Evolutionary conservation across 2,329 filamentous ascomycete species (phyloP), one percentile per base, ranked within the genome.

Genomic region (Cercospora sp.): DNA sequence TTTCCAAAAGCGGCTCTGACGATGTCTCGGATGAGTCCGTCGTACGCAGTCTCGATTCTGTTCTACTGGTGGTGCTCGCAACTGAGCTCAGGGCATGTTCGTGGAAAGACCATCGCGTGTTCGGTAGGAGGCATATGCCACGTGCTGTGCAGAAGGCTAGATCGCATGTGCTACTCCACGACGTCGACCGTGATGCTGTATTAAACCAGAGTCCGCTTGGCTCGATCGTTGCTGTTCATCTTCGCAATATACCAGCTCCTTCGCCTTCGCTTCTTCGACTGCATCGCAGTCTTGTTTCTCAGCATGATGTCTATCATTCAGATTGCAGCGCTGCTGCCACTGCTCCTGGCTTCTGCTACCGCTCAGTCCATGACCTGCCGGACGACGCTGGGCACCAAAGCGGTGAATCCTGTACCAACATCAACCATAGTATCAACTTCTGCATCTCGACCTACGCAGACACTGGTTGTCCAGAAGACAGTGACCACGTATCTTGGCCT

Each of bases 401-500:
- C 58, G 16, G 18, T 60, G 58, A 20, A 18, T n/a, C 28, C 18
- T 18, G 18, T 60, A 16, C 58, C 58, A 18, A 60, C 58, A 3
- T 31, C 58, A 12, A 60, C 58, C 3, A 36, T 60, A 18, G 36
- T 33, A 36, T 60, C 58, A 36, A 60, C 58, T 9, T 13, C 18
- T 23, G 13, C 31, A 20, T 36, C 31, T 30, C 58, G 58, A 20
- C 58, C 58, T 10, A 60, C 58, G 36, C 58, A 60, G 12, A 36
- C 30, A 8, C 58, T 60, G 8, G 30, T 60, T 13, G 58, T 60
- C 23, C 58, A 60, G 58, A 33, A 60, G 58, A 60, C 58, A 60
- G 58, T 60, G n/a, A 60, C 58, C 30, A 60, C 58, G 4, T 60
- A 60, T 23, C 28, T 60, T 20, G 58, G 58, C n/a, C 58, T 60